Base-by-base conservation (phyloP, 441 rosid species). In the Adansonia grandidieri region DNA sequence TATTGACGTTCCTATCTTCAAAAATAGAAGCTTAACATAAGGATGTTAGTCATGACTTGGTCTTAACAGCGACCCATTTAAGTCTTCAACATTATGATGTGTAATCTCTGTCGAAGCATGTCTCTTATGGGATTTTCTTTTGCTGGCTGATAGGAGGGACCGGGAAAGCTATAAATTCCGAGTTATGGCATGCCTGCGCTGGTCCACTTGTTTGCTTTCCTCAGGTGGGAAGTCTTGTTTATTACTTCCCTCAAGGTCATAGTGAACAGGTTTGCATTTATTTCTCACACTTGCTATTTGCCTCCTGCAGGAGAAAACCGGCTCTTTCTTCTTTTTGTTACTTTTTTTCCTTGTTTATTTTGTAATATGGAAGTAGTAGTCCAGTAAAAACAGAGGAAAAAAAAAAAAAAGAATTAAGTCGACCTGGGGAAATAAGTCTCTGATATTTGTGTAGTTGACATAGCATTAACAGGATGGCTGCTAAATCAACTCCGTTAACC, bases 171-270 rank as follows among this genome's bases (percentile, higher is more conserved):
- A 90, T 96, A 42, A 92, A 88, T 85, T 91, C 97, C 32, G 97
- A 92, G 93, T 86, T 96, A 51, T 96, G 99, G 99, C 92, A 96
- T 77, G 97, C 98, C 32, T 96, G 98, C 81, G 98, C 99, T n/a
- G 99, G 99, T 64, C 99, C 99, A 32, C 91, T 96, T 78, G 99
- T 92, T 80, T 89, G 84, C 73, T 83, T 96, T 81, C 99, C 99
- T 87, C 99, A 89, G 82, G 89, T 94, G 54, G 99, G 99, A 42
- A 90, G 93, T 81, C 93, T 96, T 47, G 97, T 91, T 76, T 91
- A 91, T 80, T 96, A 94, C 81, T 94, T 96, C 80, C 96, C 99
- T 80, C 99, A 96, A 84, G 99, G 99, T 60, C 99, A 94, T 72
- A 94, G 97, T 22, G 98, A 96, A 82, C 99, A 96, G 99, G 99